Evolutionary conservation across 371 early-diverging fungal genomes (phyloP), one percentile per base, ranked within the genome.

Genomic region (Haplosporangium sp.): DNA sequence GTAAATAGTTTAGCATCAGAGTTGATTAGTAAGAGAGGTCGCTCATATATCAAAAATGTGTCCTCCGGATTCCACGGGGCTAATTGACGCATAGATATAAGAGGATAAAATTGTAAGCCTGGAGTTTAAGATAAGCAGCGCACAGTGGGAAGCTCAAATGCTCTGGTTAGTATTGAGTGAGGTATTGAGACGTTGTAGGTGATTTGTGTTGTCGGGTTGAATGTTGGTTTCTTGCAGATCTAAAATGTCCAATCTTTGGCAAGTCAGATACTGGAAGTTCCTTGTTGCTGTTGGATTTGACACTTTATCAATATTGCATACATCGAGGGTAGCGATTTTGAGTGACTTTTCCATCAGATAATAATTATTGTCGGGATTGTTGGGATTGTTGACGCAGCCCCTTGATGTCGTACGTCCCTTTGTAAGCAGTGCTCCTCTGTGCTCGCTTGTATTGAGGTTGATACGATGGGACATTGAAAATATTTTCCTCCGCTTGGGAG

Each of bases 1-100:
- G 76, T 77, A 44, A 82, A 82, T 0, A 84, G 2, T 42, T 77
- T 82, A 3, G 78, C 82, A 63, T 82, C 82, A 6, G 60, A 48
- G 40, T 84, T 82, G 8, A 84, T 73, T 10, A 53, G 53, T n/a
- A 27, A 53, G 2, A 53, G 20, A 65, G 27, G 45, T 19, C 7
- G 15, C 5, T 19, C 57, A 65, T 7, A 17, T 17, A 15, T 13
- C 55, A 13, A 56, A 53, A 55, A 38, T 38, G 1, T 56, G 37
- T 55, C 38, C 34, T 13, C 34, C 9, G 50, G 0, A 39, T 38
- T 38, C 56, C 2, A 56, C 20, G 3, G 56, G 40, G 8, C 65
- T 42, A 55, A 55, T 50, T 11, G 20, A 2, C 0, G 65, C 65
- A n/a, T 2, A 5, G 27, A 65, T 9, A 20, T 19, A 65, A 3